Base-by-base conservation (phyloP, 2,329 filamentous ascomycete species). In the Biscogniauxia sp. region DNA sequence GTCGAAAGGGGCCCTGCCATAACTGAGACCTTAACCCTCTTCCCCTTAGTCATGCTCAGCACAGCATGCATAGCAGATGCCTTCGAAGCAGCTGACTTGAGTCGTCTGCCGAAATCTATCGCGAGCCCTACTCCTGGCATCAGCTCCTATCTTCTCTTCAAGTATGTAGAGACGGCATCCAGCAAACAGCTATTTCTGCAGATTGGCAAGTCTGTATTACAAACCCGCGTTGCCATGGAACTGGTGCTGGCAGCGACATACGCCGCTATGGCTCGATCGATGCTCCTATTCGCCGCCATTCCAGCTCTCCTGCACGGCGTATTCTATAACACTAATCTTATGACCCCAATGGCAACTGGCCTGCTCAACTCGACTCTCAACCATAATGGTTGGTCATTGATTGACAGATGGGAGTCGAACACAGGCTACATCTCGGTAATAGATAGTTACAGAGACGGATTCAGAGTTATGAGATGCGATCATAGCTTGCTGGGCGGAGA, bases 341-440 rank as follows among this genome's bases (percentile, higher is more conserved):
- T 86, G 54, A 84, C 87, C 0, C 79, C 83, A 0, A 78, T 80
- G 66, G 86, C 87, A 0, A 86, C 87, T 0, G 74, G 78, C 1
- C 76, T 81, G 0, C 78, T 95, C 45, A 94, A 96, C 70, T 77
- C 78, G 5, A 88, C 85, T 0, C 78, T 98, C 51, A 76, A 79
- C 20, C 75, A 80, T 0, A 81, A 89, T 41, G 86, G 89, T 17
- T 98, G 89, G 83, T 84, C 85, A 1, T 77, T 98, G 1, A 74
- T 98, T 52, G 93, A 93, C 54, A 88, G 95, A 11, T 83, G 85
- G 66, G 95, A 98, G 75, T 97, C 93, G 0, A 76, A 90, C 54
- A 98, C 95, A 0, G 95, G 95, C 6, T 98, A 99, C 72, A 82
- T 99, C 51, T 97, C 94, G 0, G 91, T 99, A 1, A 74, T 97